phyloP scores from a whole-genome alignment of 2,329 filamentous ascomycete genomes.

The Metarhizium brunneum region DNA sequence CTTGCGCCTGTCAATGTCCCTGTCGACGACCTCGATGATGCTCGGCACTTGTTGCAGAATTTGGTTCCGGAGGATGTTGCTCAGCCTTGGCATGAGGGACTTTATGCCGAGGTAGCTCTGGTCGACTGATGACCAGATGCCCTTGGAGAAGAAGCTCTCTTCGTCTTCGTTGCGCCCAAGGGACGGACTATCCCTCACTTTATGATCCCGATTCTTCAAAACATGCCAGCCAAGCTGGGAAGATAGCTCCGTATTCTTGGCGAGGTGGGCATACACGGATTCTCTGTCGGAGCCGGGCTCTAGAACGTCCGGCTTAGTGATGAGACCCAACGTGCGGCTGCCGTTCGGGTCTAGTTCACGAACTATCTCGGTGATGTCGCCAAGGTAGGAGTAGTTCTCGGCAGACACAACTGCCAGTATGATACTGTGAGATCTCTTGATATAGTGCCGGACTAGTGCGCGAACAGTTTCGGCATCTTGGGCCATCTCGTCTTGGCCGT shows the following conservation, averaged over 20 bases:
- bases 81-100: constrained; percentile 37
- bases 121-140: constrained; percentile 27
- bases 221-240: constrained; percentile 46
- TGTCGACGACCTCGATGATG: constrained; percentile 33
- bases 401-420: constrained; percentile 50
- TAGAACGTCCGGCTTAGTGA: constrained; percentile 44
- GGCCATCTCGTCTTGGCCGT: constrained; percentile 32
- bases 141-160: constrained; percentile 31
- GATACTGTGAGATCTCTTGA: constrained; percentile 45
- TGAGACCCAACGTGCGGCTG: constrained; percentile 41
- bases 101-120: constrained; percentile 35
- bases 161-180: constrained; percentile 30
- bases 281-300: constrained; percentile 28
- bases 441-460: constrained; percentile 42
- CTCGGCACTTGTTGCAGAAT: constrained; percentile 36
- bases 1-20: constrained; percentile 23
- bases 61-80: constrained; percentile 37
- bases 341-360: constrained; percentile 10
- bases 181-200: constrained; percentile 19
- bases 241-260: constrained; percentile 34
- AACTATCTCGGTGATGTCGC: constrained; percentile 28
- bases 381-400: constrained; percentile 46
- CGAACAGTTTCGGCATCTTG: constrained; percentile 12
- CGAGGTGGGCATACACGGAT: constrained; percentile 28
- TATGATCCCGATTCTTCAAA: constrained; percentile 31